A percentile compares a stretch with the other conserved stretches of the same genome.
These are phyloP conservation scores for Sarocladiaceae sp. DNA, from an alignment of 2,329 filamentous ascomycete genomes.

Conservation along the genomic window DNA sequence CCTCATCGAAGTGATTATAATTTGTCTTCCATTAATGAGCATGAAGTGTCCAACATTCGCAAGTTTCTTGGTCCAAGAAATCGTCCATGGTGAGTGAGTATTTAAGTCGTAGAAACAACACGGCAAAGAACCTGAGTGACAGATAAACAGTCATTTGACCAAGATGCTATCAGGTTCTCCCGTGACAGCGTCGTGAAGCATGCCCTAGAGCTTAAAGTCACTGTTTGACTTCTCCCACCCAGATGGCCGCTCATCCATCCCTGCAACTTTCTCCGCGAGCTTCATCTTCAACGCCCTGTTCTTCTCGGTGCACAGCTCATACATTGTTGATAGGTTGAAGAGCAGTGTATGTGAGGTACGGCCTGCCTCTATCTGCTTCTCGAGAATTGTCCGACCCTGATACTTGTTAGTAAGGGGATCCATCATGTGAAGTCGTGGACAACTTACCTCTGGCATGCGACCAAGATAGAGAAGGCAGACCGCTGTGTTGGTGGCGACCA, in stretches of 20 bases:
- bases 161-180: too few species aligned
- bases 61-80: too few species aligned
- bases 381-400: conserved; percentile 63
- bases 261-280: conserved; percentile 67
- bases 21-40: background rate
- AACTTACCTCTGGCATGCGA: conserved; percentile 61
- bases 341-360: conserved; percentile 73
- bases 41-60: too few species aligned
- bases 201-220: conserved; percentile 78
- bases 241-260: conserved; percentile 46
- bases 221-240: conserved; percentile 69
- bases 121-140: too few species aligned
- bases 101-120: too few species aligned
- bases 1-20: too few species aligned
- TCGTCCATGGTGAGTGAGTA: too few species aligned
- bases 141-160: too few species aligned
- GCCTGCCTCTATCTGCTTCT: conserved; percentile 58
- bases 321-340: conserved; percentile 88
- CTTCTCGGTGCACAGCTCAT: conserved; percentile 83
- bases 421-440: background rate
- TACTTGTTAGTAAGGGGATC: conserved; percentile 13
- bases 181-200: too few species aligned
- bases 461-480: conserved; percentile 83
- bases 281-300: conserved; percentile 64
- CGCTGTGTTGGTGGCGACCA: conserved; percentile 77